Evolutionary conservation across 1,139 yeast genomes (phyloP).

Genomic region (Blastobotrys illinoisensis): DNA sequence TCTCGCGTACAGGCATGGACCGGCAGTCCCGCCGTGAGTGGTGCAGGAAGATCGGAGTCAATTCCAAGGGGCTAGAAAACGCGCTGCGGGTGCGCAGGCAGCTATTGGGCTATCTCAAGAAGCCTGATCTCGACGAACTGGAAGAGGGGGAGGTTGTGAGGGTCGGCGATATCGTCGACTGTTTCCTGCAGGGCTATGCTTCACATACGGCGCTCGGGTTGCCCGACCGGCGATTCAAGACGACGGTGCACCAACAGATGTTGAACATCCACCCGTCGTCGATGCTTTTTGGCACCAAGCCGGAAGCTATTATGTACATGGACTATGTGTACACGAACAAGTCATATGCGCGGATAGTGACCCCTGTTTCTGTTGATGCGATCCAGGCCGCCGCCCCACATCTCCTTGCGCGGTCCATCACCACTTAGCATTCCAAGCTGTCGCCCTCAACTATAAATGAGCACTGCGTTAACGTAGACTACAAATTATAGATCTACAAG

Average conservation of each 20-base stretch:
- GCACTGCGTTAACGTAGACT: too few species aligned
- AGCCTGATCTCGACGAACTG: constrained; percentile 16
- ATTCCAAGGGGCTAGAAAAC: constrained; percentile 73
- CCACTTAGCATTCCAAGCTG: background rate
- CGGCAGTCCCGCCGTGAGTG: constrained; percentile 59
- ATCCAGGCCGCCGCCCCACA: constrained; percentile 79
- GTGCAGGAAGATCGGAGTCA: constrained; percentile 77
- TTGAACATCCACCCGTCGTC: constrained; percentile 92
- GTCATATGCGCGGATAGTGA: constrained; percentile 86
- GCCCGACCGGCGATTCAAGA: constrained; percentile 90
- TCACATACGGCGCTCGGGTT: constrained; percentile 88
- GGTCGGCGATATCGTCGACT: constrained; percentile 51
- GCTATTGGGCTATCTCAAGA: constrained; percentile 60
- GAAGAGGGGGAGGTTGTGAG: constrained; percentile 33
- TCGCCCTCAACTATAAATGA: background rate
- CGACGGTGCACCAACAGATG: constrained; percentile 56
- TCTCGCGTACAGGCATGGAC: constrained; percentile 13
- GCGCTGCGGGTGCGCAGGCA: constrained; percentile 74
- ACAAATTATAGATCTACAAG: too few species aligned
- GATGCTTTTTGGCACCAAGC: constrained; percentile 70
- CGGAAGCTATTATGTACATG: constrained; percentile 88
- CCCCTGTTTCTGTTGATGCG: constrained; percentile 83
- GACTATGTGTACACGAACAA: constrained; percentile 91
- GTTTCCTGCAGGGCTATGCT: constrained; percentile 72
- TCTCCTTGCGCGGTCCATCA: constrained; percentile 39